Base-by-base conservation (phyloP, 2,329 filamentous ascomycete genomes). In the Fusarium equiseti region DNA sequence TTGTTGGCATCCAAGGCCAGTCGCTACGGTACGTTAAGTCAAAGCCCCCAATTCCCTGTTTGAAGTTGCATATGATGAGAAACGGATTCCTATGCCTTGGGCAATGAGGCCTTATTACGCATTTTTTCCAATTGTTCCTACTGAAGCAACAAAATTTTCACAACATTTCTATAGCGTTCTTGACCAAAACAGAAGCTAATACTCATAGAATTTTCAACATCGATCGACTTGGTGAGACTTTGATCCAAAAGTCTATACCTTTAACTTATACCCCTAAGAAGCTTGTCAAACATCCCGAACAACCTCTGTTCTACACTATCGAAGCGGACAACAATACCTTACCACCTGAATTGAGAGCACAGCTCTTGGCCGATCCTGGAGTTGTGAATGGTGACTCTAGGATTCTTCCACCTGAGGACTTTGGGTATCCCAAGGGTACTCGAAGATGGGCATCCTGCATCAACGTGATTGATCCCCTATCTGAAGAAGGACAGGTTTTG, bases 401-500 rank as follows among this genome's bases (percentile, higher is more conserved):
- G 7, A 85, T 91, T 13, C 84, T 96, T 4, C 90, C 93, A 0
- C 89, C 94, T 2, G 89, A 91, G 71, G 92, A 97, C 8, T 98
- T 99, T 78, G 96, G 96, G 3, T 94, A 98, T 76, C 92, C 96
- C 12, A 89, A 91, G 60, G 94, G 90, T 26, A 90, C 88, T 64
- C 92, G 93, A 22, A 92, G 95, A 71, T 99, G 96, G 96, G 94
- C 96, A 43, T 98, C 95, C 12, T 98, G 95, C 80, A 95, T 99
- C 72, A 94, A 93, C 76, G 88, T 98, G 22, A 87, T 99, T 20
- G 96, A 99, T 76, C 95, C 96, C 1, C 79, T 95, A 5, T 88
- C 84, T 18, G 88, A 92, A 51, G 95, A 96, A 75, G 83, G 83
- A 0, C 79, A 81, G 6, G 91, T 97, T 2, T 80, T 96, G 7